Base-by-base conservation (phyloP, 495 filamentous ascomycete species). In the Aspergillus incahuasiensis region DNA sequence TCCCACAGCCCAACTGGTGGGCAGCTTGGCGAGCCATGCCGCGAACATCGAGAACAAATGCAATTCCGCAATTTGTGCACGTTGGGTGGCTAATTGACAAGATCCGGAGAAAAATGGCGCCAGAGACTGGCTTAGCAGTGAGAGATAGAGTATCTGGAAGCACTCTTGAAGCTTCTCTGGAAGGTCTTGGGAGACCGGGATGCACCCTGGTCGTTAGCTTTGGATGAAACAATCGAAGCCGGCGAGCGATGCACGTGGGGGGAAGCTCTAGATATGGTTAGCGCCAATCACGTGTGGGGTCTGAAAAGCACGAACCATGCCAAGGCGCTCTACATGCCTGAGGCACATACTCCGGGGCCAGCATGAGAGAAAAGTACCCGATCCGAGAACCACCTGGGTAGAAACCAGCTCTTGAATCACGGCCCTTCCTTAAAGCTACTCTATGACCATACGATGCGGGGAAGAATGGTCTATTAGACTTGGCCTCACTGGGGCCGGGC, bases 21-120 rank as follows among this genome's bases (percentile, higher is more conserved):
- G 53, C 53, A 55, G 12, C 54, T 56, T 50, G 54, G 46, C 54
- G 46, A 39, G 46, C 38, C 46, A 40, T 44, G 38, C 18, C 38
- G 38, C 13, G 38, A 18, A 18, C n/a, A 16, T 35, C 24, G 38
- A 16, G 46, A 50, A 20, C 54, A 56, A 56, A 56, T 56, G 46
- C 46, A 50, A 45, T 38, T 11, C 20, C 39, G 46, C 18, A 16
- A 21, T 22, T 49, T 4, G 42, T 38, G 54, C 54, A 56, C 54
- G 54, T 56, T 56, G 46, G 22, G 38, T 45, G 46, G 25, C 19
- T 49, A 44, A 8, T 22, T 9, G 12, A 45, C 42, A 12, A 46
- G 46, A 7, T 6, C 2, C 3, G 15, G 18, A 30, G 28, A 19
- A 34, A 18, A n/a, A 38, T 48, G 16, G 25, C 45, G 24, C 40